Base-by-base conservation (phyloP, 129 eudicot species). In the Pseudognaphalium luteoalbum region DNA sequence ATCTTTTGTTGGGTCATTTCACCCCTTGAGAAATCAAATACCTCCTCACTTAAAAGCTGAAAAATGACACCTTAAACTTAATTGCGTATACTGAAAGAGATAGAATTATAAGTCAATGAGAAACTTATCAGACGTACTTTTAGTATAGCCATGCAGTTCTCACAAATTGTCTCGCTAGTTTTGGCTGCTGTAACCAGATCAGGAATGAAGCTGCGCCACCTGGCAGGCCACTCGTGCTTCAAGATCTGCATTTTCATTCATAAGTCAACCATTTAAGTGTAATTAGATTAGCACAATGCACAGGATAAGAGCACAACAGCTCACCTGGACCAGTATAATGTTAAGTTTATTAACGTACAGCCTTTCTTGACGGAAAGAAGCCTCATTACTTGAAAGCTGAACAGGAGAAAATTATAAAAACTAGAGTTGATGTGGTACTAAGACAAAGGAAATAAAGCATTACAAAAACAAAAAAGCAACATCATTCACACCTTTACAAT, bases 1-100 rank as follows among this genome's bases (percentile, higher is more conserved):
- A 94, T 94, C 86, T 94, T 94, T 82, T 89, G 97, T 56, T 91
- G 99, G 14, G 99, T 94, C 99, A 94, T 94, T 88, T 94, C 99
- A 73, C 99, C 99, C 88, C 99, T 94, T 37, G 99, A 94, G 84
- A 94, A 94, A 83, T 94, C 99, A 51, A 94, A 94, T 68, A 94
- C 99, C 86, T 94, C 99, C 66, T 94, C 99, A 80, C 99, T 94
- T 72, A 94, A 39, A 69, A 94, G 97, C 99, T 94, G 87, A 39
- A 28, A 25, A 76, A 80, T 42, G 17, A 64, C 5, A 28, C 5
- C 12, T 17, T 25, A 51, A 33, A 42, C 66, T 68, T 67, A 79
- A 69, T 41, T 1, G 52, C 44, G 37, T 20, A 25, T 44, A 65
- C 71, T 47, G 4, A 25, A 35, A 37, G 29, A 39, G n/a, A 41